These are phyloP conservation scores for Angomonas deanei DNA, from an alignment of 208 protist species.

Conservation along the genomic window DNA sequence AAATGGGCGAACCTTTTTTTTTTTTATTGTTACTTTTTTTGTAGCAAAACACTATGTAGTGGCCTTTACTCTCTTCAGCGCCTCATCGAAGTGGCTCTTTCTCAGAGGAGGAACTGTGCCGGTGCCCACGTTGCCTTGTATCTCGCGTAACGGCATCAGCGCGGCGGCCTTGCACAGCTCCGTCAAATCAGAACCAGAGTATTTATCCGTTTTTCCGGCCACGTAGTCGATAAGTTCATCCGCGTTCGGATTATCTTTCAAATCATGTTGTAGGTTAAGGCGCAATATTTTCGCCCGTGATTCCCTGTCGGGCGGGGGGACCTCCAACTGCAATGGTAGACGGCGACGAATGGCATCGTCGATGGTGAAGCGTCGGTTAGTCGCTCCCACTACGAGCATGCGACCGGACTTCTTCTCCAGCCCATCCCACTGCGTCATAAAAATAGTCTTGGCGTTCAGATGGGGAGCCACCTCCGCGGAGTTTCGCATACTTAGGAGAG, in stretches of 20 bases:
- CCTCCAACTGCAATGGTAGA: constrained; percentile 82
- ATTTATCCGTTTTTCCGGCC: constrained; percentile 69
- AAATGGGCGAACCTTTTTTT: neutral
- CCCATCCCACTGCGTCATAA: constrained; percentile 91
- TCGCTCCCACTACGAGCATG: constrained; percentile 88
- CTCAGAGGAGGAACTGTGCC: constrained; percentile 49
- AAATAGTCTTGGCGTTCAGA: constrained; percentile 86
- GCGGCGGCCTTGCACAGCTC: constrained; percentile 90
- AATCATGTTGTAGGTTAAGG: constrained; percentile 64
- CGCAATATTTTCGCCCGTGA: constrained; percentile 67
- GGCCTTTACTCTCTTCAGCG: constrained; percentile 62
- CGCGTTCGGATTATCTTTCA: constrained; percentile 37
- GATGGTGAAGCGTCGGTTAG: constrained; percentile 86
- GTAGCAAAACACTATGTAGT: constrained; percentile 22
- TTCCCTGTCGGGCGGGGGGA: constrained; percentile 54
- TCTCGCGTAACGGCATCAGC: constrained; percentile 65
- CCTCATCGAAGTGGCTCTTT: constrained; percentile 65
- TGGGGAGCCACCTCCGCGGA: constrained; percentile 55
- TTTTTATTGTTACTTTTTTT: neutral
- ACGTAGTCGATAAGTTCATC: constrained; percentile 65
- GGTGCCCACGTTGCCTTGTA: constrained; percentile 17
- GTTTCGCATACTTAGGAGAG: constrained; percentile 80
- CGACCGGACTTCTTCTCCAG: constrained; percentile 38
- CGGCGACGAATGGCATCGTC: constrained; percentile 90
- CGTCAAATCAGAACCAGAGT: constrained; percentile 90